Evolutionary conservation across 805 yeast genomes (phyloP), one percentile per base, ranked within the genome.

Genomic region (Lipomyces kockii): DNA sequence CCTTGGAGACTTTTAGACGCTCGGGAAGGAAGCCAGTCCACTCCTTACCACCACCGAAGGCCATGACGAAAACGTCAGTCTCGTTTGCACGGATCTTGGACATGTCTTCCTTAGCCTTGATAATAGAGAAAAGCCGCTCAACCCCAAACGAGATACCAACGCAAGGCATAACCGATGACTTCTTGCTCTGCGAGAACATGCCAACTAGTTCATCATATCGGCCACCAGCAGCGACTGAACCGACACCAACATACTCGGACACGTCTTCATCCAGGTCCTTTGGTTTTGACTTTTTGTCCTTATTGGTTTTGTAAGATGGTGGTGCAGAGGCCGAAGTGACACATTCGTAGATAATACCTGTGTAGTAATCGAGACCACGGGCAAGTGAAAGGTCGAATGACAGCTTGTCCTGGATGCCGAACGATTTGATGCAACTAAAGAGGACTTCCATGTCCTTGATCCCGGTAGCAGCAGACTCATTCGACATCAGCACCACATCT

Each of bases 151-250:
- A 95, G 63, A 94, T 83, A 78, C 99, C 99, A 64, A 95, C 97
- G 83, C 99, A 95, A 34, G 99, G 99, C 76, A 95, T 92, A 27
- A 93, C 89, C 39, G 80, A 81, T 60, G 85, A 83, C 78, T 89
- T 89, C 80, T 91, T 91, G 55, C 96, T 88, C 68, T 85, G 84
- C 62, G 92, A 85, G 78, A 95, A 95, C 99, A 95, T 95, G 73
- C 97, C 97, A 51, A 95, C 98, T 68, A 95, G 85, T 75, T 90
- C 89, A 79, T 95, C 99, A 80, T 95, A 95, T 80, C 99, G 91
- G 72, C 99, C 99, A 81, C 99, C 99, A 60, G 97, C 99, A 61
- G 97, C 97, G 76, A 95, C 92, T 5, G 99, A 95, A 46, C 99
- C 99, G 55, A 94, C 97, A 74, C 99, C 99, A 63, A 95, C 98